These are phyloP conservation scores for Gryganskiella cystojenkinii DNA, from an alignment of 192 early-diverging fungal species.

Conservation along the genomic window DNA sequence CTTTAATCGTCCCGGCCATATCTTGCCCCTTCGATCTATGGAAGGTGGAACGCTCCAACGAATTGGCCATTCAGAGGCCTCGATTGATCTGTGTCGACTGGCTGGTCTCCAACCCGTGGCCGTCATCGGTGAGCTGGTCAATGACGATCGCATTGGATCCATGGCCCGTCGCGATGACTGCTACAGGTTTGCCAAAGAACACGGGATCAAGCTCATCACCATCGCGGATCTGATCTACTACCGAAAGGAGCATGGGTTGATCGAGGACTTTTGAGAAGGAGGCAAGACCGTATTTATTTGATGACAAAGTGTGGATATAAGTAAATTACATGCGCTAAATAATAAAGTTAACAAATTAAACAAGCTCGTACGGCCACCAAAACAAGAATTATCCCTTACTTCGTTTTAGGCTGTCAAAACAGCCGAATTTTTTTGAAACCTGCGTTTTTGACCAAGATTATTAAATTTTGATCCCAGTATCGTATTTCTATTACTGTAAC, in stretches of 20 bases:
- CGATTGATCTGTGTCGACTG: conserved; percentile 87
- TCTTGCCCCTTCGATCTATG: conserved; percentile 90
- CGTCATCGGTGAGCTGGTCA: conserved; percentile 94
- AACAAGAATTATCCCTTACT: no score
- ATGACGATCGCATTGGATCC: conserved; percentile 82
- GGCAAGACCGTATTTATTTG: neutral
- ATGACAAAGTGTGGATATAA: no score
- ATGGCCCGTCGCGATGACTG: conserved; percentile 98
- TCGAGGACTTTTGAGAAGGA: conserved; percentile 33
- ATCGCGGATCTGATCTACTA: conserved; percentile 89
- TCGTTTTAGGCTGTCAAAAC: no score
- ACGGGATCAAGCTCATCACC: conserved; percentile 86
- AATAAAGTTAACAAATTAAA: no score
- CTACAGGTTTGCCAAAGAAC: conserved; percentile 81
- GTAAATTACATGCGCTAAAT: no score
- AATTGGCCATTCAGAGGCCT: conserved; percentile 95
- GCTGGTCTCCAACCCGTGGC: conserved; percentile 84
- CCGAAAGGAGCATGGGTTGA: conserved; percentile 61
- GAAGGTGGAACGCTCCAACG: conserved; percentile 85
- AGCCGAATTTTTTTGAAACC: no score
- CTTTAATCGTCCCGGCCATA: conserved; percentile 93
- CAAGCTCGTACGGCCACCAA: no score
- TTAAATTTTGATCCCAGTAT: no score
- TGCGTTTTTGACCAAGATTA: no score
- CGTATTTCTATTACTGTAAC: no score